These are phyloP conservation scores for Aspergillus jensenii DNA, from an alignment of 2,329 filamentous ascomycete genomes.

Conservation along the genomic window DNA sequence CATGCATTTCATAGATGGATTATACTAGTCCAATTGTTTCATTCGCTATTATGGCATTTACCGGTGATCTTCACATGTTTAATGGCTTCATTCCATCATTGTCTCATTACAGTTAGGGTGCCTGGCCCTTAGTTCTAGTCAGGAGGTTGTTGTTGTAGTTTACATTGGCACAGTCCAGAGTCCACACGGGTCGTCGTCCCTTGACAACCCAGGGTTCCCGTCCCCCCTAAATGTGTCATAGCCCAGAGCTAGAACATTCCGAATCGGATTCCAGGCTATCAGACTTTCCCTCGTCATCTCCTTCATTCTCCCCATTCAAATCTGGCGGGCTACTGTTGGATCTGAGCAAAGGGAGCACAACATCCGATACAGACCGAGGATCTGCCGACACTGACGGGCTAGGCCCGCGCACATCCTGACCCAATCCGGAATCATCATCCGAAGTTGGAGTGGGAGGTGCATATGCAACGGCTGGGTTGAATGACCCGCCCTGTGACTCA, in stretches of 20 bases:
- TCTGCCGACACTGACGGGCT: slow-evolving; percentile 8
- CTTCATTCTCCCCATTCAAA: slow-evolving; percentile 18
- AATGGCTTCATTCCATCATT: slow-evolving; percentile 5
- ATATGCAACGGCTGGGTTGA: slow-evolving; percentile 37
- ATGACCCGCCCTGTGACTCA: slow-evolving; percentile 29
- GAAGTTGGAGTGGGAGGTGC: slow-evolving; percentile 42
- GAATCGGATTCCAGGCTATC: not conserved
- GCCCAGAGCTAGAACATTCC: slow-evolving; percentile 8
- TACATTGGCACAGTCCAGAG: not conserved
- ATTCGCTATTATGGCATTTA: not conserved
- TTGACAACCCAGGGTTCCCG: too few relatives aligned
- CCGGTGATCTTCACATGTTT: not conserved
- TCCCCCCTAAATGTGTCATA: not conserved
- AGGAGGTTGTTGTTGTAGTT: not conserved
- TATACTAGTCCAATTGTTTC: not conserved
- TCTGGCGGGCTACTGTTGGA: slow-evolving; percentile 35
- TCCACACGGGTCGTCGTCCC: not conserved
- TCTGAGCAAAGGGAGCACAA: slow-evolving; percentile 25
- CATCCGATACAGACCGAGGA: slow-evolving; percentile 21
- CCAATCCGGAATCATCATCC: slow-evolving; percentile 22
- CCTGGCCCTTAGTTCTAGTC: not conserved
- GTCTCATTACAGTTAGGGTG: not conserved
- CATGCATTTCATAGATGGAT: not conserved
- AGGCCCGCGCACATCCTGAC: slow-evolving; percentile 18
- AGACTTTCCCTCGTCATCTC: slow-evolving; percentile 7